Evolutionary conservation across 306 rosid species (phyloP), one percentile per base, ranked within the genome.

Genomic region (Dalbergia cultrata): DNA sequence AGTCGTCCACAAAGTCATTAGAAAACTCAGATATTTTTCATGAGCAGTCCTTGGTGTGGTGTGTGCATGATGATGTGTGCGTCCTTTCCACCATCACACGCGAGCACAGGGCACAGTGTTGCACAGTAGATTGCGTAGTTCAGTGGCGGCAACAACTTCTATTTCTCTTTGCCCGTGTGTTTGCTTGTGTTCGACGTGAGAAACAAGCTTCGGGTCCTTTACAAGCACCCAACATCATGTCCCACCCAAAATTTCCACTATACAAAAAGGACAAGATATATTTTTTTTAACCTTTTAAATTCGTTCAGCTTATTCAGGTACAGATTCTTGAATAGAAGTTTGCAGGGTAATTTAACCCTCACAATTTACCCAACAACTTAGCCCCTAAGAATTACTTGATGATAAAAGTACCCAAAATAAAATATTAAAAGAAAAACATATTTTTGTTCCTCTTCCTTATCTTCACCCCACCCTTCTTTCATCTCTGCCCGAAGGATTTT

Each of bases 151-250:
- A 74, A 70, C 70, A 54, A 61, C 6, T 49, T 80, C 13, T 8
- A 69, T 26, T 64, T 45, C 74, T 26, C 61, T 62, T 50, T 71
- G 5, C 78, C 66, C 21, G 66, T 71, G 69, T 79, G 70, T 70
- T 59, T 21, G 1, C 50, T 62, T 22, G 77, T 74, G 79, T 74
- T 67, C 34, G 45, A 57, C 45, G 56, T 74, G n/a, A 18, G 16
- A 60, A 74, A 5, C 71, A 44, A 6, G 53, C 18, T 81, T 81
- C 0, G 21, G 19, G n/a, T 45, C 14, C 57, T 77, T 66, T 19
- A 47, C 72, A 67, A 63, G 68, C 26, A 64, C 1, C 54, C 64
- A 44, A 54, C 82, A 68, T 57, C 16, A 67, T 57, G 76, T 12
- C 49, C 74, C 75, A 56, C 69, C 43, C 11, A 41, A 57, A 53